phyloP scores from a whole-genome alignment of 2,329 filamentous ascomycete species.

The Hypoxylon sp. region DNA sequence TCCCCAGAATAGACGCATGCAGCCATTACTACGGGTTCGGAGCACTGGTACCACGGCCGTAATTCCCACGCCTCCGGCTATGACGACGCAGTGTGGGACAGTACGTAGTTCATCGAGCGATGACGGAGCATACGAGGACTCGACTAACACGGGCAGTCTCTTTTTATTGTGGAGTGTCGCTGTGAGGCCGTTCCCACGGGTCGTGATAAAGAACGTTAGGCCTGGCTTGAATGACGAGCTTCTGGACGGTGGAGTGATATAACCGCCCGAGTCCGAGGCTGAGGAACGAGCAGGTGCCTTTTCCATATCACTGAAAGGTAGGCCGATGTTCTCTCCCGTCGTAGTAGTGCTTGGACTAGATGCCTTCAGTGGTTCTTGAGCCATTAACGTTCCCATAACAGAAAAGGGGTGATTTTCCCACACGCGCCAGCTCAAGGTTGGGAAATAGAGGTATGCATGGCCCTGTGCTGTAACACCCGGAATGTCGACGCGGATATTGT shows the following conservation, averaged over 20 bases:
- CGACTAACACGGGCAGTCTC: conserved; percentile 28
- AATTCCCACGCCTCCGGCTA: conserved; percentile 40
- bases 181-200: conserved; percentile 20
- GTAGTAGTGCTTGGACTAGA: conserved; percentile 2
- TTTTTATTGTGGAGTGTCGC: conserved; percentile 15
- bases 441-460: conserved; percentile 40
- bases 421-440: conserved; percentile 28
- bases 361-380: neutral
- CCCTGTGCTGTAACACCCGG: conserved; percentile 36
- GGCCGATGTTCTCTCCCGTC: neutral
- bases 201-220: conserved; percentile 38
- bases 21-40: conserved; percentile 22
- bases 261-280: neutral
- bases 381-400: conserved; percentile 38
- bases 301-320: conserved; percentile 9
- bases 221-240: conserved; percentile 14
- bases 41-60: conserved; percentile 29
- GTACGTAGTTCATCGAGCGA: conserved; percentile 26
- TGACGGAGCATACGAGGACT: conserved; percentile 27
- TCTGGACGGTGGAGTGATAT: neutral
- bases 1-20: conserved; percentile 39
- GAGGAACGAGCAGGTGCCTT: conserved; percentile 11
- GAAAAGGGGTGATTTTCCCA: conserved; percentile 53
- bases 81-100: conserved; percentile 31
- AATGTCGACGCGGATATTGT: conserved; percentile 47